Base-by-base conservation (phyloP, 768 basidiomycete species). In the Boletus pseudopeckii region DNA sequence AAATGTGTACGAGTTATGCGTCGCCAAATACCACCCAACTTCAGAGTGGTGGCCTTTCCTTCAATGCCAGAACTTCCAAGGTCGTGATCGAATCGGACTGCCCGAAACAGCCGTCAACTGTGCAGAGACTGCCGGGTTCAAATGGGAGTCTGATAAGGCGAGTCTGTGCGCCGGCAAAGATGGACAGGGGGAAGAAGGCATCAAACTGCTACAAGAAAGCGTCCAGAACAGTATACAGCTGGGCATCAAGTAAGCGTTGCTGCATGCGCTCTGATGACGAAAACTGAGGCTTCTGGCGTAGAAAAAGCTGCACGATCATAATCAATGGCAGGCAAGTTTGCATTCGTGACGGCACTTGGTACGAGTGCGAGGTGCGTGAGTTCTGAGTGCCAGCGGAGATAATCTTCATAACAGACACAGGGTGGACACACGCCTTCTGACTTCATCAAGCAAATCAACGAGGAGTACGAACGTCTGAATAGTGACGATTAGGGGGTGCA, bases 1-100 rank as follows among this genome's bases (percentile, higher is more conserved):
- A 40, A 93, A 96, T 72, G 82, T 92, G 17, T 89, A 97, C 54
- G 85, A 97, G 66, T 77, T 97, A 26, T 98, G 95, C 68, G 87
- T 79, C 30, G 75, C 79, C 50, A 82, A 84, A 65, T 77, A 90
- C 56, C 73, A 79, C 22, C 71, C 77, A 22, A 70, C 73, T 38
- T 58, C 69, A n/a, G 74, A 72, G 20, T 92, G 90, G 88, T 95
- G 92, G 92, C 72, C 81, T 48, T 94, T 92, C 61, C 75, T 92
- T 20, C 83, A 82, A 54, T 94, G 92, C 69, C 81, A 90, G 63
- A 92, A 92, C 67, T 84, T 76, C 59, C 76, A 82, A 59, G 86
- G 72, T 22, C 72, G 77, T 8, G 73, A 77, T 22, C 72, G 77
- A 30, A 82, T 96, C 43, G 94, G 94, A 17, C 70, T 71, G 17